Base-by-base conservation (phyloP, 352 stramenopile species). In the Pythium aristosporum region DNA sequence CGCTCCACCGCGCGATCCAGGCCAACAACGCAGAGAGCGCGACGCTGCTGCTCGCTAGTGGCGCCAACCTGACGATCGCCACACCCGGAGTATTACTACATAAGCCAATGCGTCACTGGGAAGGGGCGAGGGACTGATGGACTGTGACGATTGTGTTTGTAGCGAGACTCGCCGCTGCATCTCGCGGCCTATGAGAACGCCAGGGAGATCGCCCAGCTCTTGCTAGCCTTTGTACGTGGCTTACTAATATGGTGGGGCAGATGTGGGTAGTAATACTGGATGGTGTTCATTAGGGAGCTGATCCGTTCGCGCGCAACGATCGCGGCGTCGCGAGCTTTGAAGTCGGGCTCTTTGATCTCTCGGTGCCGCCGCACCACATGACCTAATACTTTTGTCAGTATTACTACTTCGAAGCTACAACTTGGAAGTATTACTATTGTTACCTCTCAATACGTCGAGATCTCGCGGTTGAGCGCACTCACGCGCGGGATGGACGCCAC, bases 401-500 rank as follows among this genome's bases (percentile, higher is more conserved):
- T 42, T 34, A 32, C 57, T 49, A 49, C 20, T 25, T 25, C 43
- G 16, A 49, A 16, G 25, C 6, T 28, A 49, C 32, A 20, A 20
- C 10, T 8, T 57, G 43, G 16, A 18, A 20, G 18, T 23, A 42
- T 46, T 39, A 39, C 34, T 39, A 8, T 8, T 39, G 8, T 13
- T 7, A 39, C 11, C 34, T 39, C 34, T 39, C 34, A 39, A 39
- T 39, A 39, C 8, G 80, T 52, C 13, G 81, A 90, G 20, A 88
- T 90, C 68, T 82, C 69, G 25, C 81, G 75, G 48, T 90, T 90
- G 30, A 90, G 55, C 25, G 81, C 63, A 3, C 46, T 72, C 16
- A 79, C 65, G 7, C 79, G 68, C 25, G 79, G 64, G 15, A 92
- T 73, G 21, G 83, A 74, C 23, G 75, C 65, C 28, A 71, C 74